Evolutionary conservation across 768 basidiomycete species (phyloP).

Genomic region (Amanita exitialis): DNA sequence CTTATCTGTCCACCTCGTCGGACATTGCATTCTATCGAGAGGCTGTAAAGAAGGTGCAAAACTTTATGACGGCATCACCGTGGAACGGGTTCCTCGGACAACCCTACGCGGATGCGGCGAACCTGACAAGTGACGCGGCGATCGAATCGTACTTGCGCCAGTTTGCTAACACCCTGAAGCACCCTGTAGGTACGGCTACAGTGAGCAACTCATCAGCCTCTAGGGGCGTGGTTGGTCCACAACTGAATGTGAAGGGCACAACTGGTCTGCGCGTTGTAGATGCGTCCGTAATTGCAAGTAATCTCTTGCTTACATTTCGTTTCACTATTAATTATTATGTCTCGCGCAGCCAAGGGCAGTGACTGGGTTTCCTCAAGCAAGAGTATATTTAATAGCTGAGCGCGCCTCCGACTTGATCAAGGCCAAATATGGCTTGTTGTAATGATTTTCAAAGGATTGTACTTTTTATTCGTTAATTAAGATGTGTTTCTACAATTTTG

Average conservation of each 20-base stretch:
- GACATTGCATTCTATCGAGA: slow-evolving; percentile 20
- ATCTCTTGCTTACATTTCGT: background rate
- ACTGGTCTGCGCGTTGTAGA: slow-evolving; percentile 31
- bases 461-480: no score
- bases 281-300: slow-evolving; percentile 25
- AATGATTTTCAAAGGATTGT: no score
- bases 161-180: slow-evolving; percentile 14
- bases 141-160: slow-evolving; percentile 17
- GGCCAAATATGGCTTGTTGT: background rate
- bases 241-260: slow-evolving; percentile 25
- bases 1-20: slow-evolving; percentile 24
- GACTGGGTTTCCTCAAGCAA: slow-evolving; percentile 17
- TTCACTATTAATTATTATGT: background rate
- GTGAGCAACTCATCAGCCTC: slow-evolving; percentile 19
- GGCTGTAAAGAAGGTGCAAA: slow-evolving; percentile 13
- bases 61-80: slow-evolving; percentile 16
- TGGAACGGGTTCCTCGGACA: slow-evolving; percentile 19
- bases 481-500: no score
- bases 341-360: background rate
- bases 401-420: slow-evolving; percentile 25
- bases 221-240: slow-evolving; percentile 26
- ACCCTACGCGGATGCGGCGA: slow-evolving; percentile 12
- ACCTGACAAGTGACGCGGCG: slow-evolving; percentile 15
- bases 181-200: slow-evolving; percentile 23
- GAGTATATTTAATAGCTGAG: slow-evolving; percentile 25